phyloP scores from a whole-genome alignment of 2,329 filamentous ascomycete genomes.

The Cladosporium austrohemisphaericum region DNA sequence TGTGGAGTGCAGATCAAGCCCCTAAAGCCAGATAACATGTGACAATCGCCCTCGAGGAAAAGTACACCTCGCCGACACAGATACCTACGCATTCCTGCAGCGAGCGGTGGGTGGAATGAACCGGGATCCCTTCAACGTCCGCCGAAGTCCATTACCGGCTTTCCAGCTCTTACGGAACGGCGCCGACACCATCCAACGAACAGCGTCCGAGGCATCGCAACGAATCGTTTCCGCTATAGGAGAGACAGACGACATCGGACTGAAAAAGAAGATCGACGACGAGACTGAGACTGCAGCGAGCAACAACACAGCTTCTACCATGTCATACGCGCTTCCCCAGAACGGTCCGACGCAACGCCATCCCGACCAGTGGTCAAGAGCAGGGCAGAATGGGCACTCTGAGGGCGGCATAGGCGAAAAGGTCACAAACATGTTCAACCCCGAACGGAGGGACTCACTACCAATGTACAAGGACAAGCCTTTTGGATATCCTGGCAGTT shows the following conservation, averaged over 20 bases:
- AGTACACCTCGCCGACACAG: too few relatives aligned
- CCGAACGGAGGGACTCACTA: conserved; percentile 54
- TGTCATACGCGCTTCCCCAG: conserved; percentile 42
- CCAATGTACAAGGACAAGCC: conserved; percentile 99
- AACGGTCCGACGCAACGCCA: conserved; percentile 42
- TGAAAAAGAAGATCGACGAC: conserved; percentile 16
- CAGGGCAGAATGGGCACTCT: conserved; percentile 26
- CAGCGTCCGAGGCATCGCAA: conserved; percentile 11
- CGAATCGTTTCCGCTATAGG: conserved; percentile 15
- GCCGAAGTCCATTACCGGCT: conserved; percentile 26
- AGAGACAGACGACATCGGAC: conserved; percentile 2
- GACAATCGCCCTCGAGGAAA: too few relatives aligned
- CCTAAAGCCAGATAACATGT: too few relatives aligned
- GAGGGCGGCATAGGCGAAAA: conserved; percentile 54
- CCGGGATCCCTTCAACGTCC: conserved; percentile 46
- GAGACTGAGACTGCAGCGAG: not conserved
- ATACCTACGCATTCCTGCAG: not conserved
- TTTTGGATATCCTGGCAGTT: conserved; percentile 62
- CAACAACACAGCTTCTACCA: conserved; percentile 21
- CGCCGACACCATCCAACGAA: conserved; percentile 15
- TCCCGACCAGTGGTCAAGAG: conserved; percentile 28
- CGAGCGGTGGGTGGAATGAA: conserved; percentile 34
- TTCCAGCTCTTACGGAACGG: conserved; percentile 22
- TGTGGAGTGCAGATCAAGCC: conserved; percentile 11
- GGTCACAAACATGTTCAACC: conserved; percentile 62